Base-by-base conservation (phyloP, 2,329 filamentous ascomycete genomes). In the Alternaria infectoria region DNA sequence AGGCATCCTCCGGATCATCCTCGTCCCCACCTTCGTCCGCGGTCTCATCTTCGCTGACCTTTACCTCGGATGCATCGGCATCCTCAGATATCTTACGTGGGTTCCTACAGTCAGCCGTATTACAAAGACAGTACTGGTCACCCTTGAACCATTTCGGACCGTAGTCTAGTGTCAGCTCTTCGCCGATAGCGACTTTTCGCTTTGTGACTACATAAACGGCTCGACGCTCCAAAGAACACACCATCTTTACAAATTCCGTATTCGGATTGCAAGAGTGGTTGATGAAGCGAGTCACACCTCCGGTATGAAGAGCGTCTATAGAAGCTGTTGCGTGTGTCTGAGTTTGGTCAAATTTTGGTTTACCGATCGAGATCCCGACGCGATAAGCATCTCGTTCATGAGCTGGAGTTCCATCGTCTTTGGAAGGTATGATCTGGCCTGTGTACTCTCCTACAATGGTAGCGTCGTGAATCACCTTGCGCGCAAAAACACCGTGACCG, bases 121-220 rank as follows among this genome's bases (percentile, higher is more conserved):
- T 45, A 43, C 60, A 62, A 23, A 59, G 26, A 25, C 60, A 59
- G 3, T 13, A 32, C 7, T 61, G 17, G 5, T 54, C 19, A 5
- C 7, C 12, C 10, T 23, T 9, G n/a, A 61, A 58, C 54, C 58
- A 65, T 2, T 60, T 25, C 2, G 8, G 1, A 9, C 65, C 67
- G 50, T 69, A 67, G 30, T 67, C 58, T 12, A 65, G 40, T 3
- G 52, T 65, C 15, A 69, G 57, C 50, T 67, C 62, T 23, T 67
- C 51, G 4, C 47, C 47, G 4, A 17, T 10, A 6, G 9, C 9
- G 40, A 69, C 55, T 4, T 46, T 28, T 13, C 17, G 30, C 3
- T 23, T 43, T 1, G 49, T 49, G 3, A 49, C 12, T 11, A 67
- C 23, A n/a, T 44, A 54, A 9, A 64, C 4, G 10, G 64, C 49